Conservation (phyloP, 2,329 filamentous ascomycete species). For the Aspergillus sp. region DNA sequence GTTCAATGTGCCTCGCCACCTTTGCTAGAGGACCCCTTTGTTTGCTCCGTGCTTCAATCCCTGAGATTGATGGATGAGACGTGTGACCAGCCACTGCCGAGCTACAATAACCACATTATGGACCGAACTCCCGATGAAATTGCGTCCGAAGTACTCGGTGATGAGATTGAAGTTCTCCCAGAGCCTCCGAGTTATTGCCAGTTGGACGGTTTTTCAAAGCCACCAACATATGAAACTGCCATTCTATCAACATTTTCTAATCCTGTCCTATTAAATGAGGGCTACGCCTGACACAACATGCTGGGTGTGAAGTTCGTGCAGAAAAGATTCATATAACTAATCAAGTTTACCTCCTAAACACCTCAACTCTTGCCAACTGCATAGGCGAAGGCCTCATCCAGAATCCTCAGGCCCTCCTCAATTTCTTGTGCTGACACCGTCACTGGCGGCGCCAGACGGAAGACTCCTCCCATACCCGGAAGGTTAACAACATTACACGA, state of each 20-base stretch:
- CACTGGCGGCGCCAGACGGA: slow-evolving; percentile 63
- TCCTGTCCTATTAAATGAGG: too few relatives aligned
- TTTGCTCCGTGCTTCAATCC: background rate
- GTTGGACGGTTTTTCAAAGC: too few relatives aligned
- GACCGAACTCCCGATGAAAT: background rate
- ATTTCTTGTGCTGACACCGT: slow-evolving; percentile 56
- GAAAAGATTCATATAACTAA: background rate
- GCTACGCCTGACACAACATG: too few relatives aligned
- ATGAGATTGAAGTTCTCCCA: too few relatives aligned
- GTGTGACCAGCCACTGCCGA: background rate
- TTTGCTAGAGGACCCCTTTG: background rate
- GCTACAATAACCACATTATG: background rate
- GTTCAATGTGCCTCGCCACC: background rate
- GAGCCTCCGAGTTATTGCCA: background rate
- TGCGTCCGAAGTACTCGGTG: background rate
- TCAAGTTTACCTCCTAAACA: too few relatives aligned
- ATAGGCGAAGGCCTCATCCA: slow-evolving; percentile 57
- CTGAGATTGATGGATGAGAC: background rate
- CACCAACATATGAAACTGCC: too few relatives aligned
- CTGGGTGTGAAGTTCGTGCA: too few relatives aligned
- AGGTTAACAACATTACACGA: slow-evolving; percentile 60
- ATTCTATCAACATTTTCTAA: too few relatives aligned
- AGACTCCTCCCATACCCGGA: slow-evolving; percentile 58
- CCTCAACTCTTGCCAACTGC: slow-evolving; percentile 32
- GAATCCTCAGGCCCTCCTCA: slow-evolving; percentile 54